Percentiles rank a stretch among this genome's conserved stretches.
Conservation (phyloP, 2,329 filamentous ascomycete genomes). For the Exophiala spinifera region DNA sequence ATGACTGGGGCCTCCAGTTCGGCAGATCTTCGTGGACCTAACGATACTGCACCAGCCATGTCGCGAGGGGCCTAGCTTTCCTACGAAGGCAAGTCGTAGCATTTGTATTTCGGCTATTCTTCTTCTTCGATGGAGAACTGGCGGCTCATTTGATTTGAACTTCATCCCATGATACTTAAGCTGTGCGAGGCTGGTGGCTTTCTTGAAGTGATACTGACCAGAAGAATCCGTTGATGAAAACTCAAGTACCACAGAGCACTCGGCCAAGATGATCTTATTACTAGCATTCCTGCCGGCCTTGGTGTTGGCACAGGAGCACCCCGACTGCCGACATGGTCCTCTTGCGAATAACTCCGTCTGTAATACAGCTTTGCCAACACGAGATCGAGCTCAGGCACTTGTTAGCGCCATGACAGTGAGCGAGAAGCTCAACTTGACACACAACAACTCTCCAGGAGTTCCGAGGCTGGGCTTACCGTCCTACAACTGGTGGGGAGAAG, state of each 20-base stretch:
- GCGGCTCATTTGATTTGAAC: not conserved
- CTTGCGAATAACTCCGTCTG: conserved; percentile 51
- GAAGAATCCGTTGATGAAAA: too few species aligned
- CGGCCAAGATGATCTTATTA: too few species aligned
- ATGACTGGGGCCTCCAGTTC: too few species aligned
- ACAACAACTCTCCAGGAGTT: conserved; percentile 49
- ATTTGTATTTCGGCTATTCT: conserved; percentile 2
- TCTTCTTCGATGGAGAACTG: not conserved
- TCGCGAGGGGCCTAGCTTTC: not conserved
- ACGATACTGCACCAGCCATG: not conserved
- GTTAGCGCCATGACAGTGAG: conserved; percentile 50
- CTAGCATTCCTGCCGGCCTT: too few species aligned
- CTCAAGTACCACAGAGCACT: too few species aligned
- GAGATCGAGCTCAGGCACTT: conserved; percentile 46
- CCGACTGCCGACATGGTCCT: conserved; percentile 51
- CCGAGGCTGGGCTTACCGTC: conserved; percentile 54
- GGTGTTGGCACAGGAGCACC: conserved; percentile 23
- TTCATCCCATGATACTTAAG: too few species aligned
- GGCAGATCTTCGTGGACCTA: too few species aligned
- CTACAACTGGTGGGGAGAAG: conserved; percentile 42
- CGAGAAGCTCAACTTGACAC: conserved; percentile 55
- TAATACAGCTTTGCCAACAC: conserved; percentile 40
- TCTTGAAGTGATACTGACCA: too few species aligned
- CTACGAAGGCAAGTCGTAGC: not conserved
- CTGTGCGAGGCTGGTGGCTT: too few species aligned